phyloP scores from a whole-genome alignment of 2,329 filamentous ascomycete species.

The Pseudocercospora eumusae region DNA sequence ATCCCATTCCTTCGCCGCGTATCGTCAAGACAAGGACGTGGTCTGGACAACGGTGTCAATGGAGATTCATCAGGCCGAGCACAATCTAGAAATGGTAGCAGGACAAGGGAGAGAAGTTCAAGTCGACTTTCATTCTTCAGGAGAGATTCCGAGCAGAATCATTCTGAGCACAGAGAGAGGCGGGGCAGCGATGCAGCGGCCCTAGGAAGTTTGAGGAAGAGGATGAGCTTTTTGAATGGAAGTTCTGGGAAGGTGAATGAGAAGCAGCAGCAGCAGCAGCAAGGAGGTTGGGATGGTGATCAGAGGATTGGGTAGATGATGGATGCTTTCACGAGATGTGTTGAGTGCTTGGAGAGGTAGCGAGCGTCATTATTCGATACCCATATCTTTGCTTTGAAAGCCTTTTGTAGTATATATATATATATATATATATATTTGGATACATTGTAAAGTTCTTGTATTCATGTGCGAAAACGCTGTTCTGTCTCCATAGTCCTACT shows the following conservation, averaged over 20 bases:
- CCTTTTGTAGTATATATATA: not conserved
- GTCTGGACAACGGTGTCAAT: slow-evolving; percentile 14
- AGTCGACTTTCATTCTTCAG: slow-evolving; percentile 35
- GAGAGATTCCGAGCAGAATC: slow-evolving; percentile 1
- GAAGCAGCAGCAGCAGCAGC: not conserved
- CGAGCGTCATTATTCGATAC: not conserved
- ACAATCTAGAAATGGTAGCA: slow-evolving; percentile 24
- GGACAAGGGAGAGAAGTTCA: slow-evolving; percentile 30
- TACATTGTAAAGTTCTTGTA: not conserved
- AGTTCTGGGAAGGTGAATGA: slow-evolving; percentile 52
- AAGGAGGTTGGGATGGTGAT: not conserved
- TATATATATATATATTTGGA: no score
- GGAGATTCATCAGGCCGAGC: slow-evolving; percentile 32
- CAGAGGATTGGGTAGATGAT: not conserved
- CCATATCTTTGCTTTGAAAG: not conserved
- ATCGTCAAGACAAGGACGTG: slow-evolving; percentile 30
- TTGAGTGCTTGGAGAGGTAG: not conserved
- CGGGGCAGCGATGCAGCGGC: slow-evolving; percentile 11
- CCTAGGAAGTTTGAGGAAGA: slow-evolving; percentile 61
- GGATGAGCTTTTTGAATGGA: slow-evolving; percentile 75
- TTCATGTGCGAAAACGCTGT: not conserved
- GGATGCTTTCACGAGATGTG: not conserved
- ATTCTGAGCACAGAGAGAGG: not conserved
- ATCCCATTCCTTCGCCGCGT: slow-evolving; percentile 39
- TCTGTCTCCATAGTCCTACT: not conserved